Base-by-base conservation (phyloP, 164 flowering plant genomes). In the Macadamia integrifolia region DNA sequence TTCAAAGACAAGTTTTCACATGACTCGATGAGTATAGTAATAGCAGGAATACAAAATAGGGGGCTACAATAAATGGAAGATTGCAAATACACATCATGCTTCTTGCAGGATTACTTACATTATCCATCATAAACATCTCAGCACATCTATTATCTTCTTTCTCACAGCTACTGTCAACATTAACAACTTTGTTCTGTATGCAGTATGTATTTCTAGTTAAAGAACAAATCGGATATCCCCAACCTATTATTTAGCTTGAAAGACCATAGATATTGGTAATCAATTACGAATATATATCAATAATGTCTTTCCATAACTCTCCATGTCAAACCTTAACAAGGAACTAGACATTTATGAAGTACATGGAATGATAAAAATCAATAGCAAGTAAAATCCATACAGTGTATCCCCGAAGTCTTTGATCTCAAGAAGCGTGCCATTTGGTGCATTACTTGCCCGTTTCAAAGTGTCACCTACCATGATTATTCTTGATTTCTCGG, bases 381-480 rank as follows among this genome's bases (percentile, higher is more conserved):
- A 58, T 32, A 23, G 58, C 40, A 65, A 49, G 68, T 13, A 76
- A 66, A 56, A 32, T 7, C 42, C 89, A 74, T 87, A 93, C 98
- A 80, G 72, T 66, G 87, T 72, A 78, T 89, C 90, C 30, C 85
- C 81, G 32, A 77, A 75, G 77, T 91, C 86, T 73, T 83, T 85
- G 72, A 89, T 85, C 79, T 84, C 87, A 67, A 81, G 59, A 75
- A 91, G 80, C 68, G 61, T 74, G 31, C 84, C 90, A 30, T 74
- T 86, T 23, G 88, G 76, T 7, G 84, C 82, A 67, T 75, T 88
- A 72, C 88, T 76, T 18, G 88, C 92, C 83, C 84, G 89, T 79
- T 89, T 93, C 81, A 91, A 72, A 31, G 90, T 78, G 58, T 93
- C 98, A 3, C 98, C 98, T 1, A 93, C 92, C 97, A 93, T 86